Evolutionary conservation across 306 rosid species (phyloP), one percentile per base, ranked within the genome.

Genomic region (Lathyrus sativus): DNA sequence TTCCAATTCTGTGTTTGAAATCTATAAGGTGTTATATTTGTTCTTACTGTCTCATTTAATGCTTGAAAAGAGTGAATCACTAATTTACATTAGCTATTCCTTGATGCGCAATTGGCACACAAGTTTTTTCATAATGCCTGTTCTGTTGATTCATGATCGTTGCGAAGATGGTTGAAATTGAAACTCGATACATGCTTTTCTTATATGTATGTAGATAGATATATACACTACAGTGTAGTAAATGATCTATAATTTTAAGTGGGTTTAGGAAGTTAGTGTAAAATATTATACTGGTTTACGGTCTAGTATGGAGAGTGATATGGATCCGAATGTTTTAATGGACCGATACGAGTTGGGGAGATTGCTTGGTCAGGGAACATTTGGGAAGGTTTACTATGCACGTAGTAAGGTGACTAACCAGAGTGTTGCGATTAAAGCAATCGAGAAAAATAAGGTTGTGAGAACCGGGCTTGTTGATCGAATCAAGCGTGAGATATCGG

Each of bases 321-420:
- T 53, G 59, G 78, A 76, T 10, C 72, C 85, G 2, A 73, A 49
- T 71, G 56, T 90, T 15, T 62, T 90, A 66, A 79, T 85, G 87
- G 76, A 83, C 76, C 78, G 71, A 17, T 89, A 89, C 35, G 98
- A 92, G 41, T 69, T 92, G 48, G 98, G 98, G 63, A 92, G 90
- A 56, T 66, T 81, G 43, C 87, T 88, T 1, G 96, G 97, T 29
- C 90, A 92, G 73, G 98, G 98, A 8, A 82, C 87, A 7, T 92
- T 92, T 53, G 98, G 86, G 8, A 92, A 85, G 86, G 98, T 92
- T 67, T 85, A 88, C 76, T 82, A 87, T 83, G 98, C 87, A 5
- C 78, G 96, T 77, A 83, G 85, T 67, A n/a, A 78, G 17, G 71
- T 26, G 46, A 82, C 83, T 11, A 85, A 84, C 73, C 95, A 88